Conservation (phyloP, 2,329 filamentous ascomycete genomes). For the Elsinoe batatas region DNA sequence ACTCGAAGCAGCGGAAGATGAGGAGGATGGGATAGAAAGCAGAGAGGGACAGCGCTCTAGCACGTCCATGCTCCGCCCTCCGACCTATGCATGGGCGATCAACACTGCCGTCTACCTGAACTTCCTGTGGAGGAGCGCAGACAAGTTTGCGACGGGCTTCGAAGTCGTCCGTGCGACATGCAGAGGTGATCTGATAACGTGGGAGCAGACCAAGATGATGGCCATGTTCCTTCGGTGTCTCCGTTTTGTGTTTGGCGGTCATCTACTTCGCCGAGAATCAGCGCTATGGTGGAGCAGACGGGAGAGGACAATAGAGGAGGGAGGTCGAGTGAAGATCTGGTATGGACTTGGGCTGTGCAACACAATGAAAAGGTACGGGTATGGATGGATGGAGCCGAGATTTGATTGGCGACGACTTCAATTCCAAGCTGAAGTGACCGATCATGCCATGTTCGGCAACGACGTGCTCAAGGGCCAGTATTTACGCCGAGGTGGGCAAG, state of each 20-base stretch:
- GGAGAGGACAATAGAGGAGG: background rate
- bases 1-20: background rate
- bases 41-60: background rate
- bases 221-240: conserved; percentile 5
- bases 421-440: background rate
- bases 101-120: background rate
- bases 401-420: background rate
- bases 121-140: background rate
- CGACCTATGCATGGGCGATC: background rate
- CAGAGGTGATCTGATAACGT: no score
- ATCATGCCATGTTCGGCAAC: background rate
- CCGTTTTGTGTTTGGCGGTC: background rate
- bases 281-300: background rate
- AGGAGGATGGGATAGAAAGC: background rate
- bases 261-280: background rate
- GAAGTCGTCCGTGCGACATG: background rate
- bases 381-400: background rate
- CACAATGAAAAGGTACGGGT: background rate
- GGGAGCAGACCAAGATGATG: background rate
- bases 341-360: background rate
- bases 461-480: background rate
- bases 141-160: conserved; percentile 2
- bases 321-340: background rate
- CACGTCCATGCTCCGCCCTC: background rate
- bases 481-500: background rate